Conservation (phyloP, 2,329 filamentous ascomycete genomes). For the Alternaria conjuncta region DNA sequence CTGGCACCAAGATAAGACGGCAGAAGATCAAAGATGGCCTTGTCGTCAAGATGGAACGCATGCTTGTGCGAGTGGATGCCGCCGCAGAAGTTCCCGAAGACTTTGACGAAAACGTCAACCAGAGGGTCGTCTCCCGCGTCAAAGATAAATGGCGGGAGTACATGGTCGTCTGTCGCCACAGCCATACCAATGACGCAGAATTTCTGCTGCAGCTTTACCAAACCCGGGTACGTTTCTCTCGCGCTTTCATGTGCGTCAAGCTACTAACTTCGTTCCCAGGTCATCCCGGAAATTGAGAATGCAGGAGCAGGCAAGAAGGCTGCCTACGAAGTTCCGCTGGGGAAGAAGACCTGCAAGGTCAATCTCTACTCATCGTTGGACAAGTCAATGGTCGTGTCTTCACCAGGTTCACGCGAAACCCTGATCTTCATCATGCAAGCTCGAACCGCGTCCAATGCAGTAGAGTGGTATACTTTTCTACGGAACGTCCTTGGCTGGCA, state of each 20-base stretch:
- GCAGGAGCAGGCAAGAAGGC: conserved; percentile 60
- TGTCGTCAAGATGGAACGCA: conserved; percentile 71
- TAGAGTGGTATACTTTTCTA: conserved; percentile 74
- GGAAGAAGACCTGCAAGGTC: conserved; percentile 60
- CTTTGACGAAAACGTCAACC: conserved; percentile 68
- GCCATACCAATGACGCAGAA: conserved; percentile 60
- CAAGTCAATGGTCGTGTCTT: conserved; percentile 70
- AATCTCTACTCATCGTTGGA: conserved; percentile 71
- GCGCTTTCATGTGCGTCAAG: no score
- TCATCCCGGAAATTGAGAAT: conserved; percentile 66
- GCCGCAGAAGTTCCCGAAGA: conserved; percentile 62
- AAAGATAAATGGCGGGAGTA: conserved; percentile 72
- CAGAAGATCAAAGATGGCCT: conserved; percentile 61
- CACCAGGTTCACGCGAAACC: conserved; percentile 60
- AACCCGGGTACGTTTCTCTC: conserved; percentile 53
- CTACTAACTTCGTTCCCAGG: conserved; percentile 32
- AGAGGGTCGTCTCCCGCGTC: conserved; percentile 63
- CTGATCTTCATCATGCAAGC: conserved; percentile 67
- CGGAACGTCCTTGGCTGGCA: conserved; percentile 65
- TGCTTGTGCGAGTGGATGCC: conserved; percentile 69
- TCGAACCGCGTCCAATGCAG: conserved; percentile 65
- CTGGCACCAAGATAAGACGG: conserved; percentile 46
- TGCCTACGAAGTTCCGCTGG: conserved; percentile 64
- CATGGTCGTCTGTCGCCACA: conserved; percentile 66
- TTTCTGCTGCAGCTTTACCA: conserved; percentile 67